A percentile compares a stretch with the other conserved stretches of the same genome.
Conservation (phyloP, 176 grass and related monocot species). For the Juncus inflexus region DNA sequence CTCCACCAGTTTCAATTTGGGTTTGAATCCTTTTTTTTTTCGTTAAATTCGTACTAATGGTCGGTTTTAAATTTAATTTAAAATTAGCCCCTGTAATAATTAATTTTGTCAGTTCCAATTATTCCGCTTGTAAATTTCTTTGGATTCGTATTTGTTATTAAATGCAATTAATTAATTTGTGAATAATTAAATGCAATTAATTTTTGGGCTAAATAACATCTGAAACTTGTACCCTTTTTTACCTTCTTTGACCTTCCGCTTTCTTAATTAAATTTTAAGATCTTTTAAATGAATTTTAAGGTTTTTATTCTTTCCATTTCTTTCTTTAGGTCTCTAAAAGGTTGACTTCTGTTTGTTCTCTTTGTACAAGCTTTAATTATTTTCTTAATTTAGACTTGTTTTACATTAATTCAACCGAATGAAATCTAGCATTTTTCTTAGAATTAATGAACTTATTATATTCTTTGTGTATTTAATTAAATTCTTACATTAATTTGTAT, state of each 20-base stretch:
- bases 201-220: not conserved
- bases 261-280: conserved; percentile 4
- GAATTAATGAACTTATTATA: not conserved
- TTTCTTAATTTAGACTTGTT: not conserved
- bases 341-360: conserved; percentile 6
- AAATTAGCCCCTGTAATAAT: not conserved
- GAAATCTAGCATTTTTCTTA: too few relatives aligned
- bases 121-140: conserved; percentile 3
- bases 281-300: not conserved
- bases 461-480: too few relatives aligned
- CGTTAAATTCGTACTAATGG: conserved; percentile 4
- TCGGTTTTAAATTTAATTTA: not conserved
- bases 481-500: not conserved
- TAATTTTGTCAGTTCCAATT: conserved; percentile 25
- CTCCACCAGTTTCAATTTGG: conserved; percentile 23
- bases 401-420: too few relatives aligned
- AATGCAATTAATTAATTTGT: conserved; percentile 4
- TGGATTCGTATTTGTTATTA: conserved; percentile 5
- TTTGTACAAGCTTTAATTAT: not conserved
- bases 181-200: conserved; percentile 7
- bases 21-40: not conserved
- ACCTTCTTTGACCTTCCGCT: conserved; percentile 1
- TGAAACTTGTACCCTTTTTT: not conserved
- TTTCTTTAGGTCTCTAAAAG: conserved; percentile 1
- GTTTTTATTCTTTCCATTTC: not conserved